Conservation (phyloP, 2,329 filamentous ascomycete genomes). For the Cadophora gregata region DNA sequence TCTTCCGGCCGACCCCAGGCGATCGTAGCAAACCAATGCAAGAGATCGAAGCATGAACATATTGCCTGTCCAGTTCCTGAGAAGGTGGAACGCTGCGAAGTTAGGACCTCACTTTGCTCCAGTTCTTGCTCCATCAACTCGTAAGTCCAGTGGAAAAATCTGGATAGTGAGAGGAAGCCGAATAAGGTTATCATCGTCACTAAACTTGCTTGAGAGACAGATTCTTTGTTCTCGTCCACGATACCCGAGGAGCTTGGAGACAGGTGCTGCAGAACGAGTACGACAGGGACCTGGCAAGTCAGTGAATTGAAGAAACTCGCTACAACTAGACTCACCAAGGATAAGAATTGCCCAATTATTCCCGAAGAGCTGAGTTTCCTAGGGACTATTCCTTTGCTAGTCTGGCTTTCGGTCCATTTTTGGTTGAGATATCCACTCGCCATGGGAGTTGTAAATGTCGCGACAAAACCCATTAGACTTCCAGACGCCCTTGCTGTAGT, state of each 20-base stretch:
- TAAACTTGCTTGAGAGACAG: constrained; percentile 28
- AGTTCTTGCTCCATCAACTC: constrained; percentile 50
- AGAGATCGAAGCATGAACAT: constrained; percentile 47
- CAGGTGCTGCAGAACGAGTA: constrained; percentile 43
- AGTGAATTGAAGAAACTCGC: background rate
- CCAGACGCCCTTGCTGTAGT: constrained; percentile 52
- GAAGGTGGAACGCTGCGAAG: constrained; percentile 47
- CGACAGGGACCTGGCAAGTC: constrained; percentile 42
- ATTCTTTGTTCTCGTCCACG: constrained; percentile 23
- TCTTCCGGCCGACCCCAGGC: constrained; percentile 45
- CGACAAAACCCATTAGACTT: constrained; percentile 54
- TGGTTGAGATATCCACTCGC: constrained; percentile 48
- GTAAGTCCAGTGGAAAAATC: constrained; percentile 49
- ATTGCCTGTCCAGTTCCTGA: constrained; percentile 49
- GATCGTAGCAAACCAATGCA: constrained; percentile 47
- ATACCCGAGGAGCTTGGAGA: constrained; percentile 18
- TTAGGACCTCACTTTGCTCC: constrained; percentile 48
- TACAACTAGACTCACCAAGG: constrained; percentile 42
- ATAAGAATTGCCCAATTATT: constrained; percentile 46
- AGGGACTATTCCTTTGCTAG: constrained; percentile 24
- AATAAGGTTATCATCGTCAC: constrained; percentile 41
- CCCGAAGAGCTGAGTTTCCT: constrained; percentile 46
- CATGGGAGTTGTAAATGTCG: constrained; percentile 56
- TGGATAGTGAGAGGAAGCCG: constrained; percentile 48
- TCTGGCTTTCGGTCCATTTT: constrained; percentile 22